Base-by-base conservation (phyloP, 805 yeast species). In the Geotrichum ghanense region DNA sequence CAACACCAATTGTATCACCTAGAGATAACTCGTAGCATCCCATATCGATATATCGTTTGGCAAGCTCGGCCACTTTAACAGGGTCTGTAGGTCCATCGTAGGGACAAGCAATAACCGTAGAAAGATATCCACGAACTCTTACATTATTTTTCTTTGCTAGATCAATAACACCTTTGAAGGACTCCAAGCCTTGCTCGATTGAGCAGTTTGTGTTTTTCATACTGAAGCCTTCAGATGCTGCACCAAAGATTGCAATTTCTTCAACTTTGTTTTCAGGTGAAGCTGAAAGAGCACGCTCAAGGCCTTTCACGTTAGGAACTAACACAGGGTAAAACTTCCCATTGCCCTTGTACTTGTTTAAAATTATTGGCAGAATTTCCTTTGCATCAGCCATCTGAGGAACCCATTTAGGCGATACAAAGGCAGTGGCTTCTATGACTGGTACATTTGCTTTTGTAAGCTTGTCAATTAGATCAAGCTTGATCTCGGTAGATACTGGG, bases 401-500 rank as follows among this genome's bases (percentile, higher is more conserved):
- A 5, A 61, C 64, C 65, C 65, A 61, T 44, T 60, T 61, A 10
- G 65, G 65, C 9, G 65, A 59, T 14, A 61, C 65, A 50, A 61
- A 61, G 1, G 65, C 51, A 4, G 65, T 58, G 3, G 50, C 54
- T 45, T 61, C 65, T 17, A 61, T 52, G 12, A 42, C 50, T 40
- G 43, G 43, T 16, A 61, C 40, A 7, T 64, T 63, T n/a, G 57
- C 43, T 2, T 43, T 16, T 4, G 55, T 55, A 12, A 61, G 53
- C 9, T 56, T 50, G 37, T 51, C 52, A 14, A 61, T 56, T 21
- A 61, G 59, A 19, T 53, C 55, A 20, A 59, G 47, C 37, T 61
- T 61, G 22, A 49, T 52, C 19, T 50, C 56, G 2, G 62, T 56
- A 19, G 60, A 39, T 6, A 61, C 56, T 6, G 49, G 37, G 12